phyloP scores from a whole-genome alignment of 2,329 filamentous ascomycete genomes.

The Aureobasidium sp. region DNA sequence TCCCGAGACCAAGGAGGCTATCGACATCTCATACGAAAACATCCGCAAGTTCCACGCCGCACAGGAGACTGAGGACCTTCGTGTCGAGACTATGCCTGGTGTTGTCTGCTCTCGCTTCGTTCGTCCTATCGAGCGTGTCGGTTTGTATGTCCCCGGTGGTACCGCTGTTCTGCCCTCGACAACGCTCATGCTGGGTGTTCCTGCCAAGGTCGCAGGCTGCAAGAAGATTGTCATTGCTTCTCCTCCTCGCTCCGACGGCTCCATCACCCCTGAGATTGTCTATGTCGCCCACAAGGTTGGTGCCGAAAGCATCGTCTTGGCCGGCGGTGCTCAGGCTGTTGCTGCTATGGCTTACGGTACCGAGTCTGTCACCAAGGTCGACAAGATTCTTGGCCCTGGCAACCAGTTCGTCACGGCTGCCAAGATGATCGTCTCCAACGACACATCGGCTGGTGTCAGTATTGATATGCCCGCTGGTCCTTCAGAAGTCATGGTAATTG shows the following conservation, averaged over 20 bases:
- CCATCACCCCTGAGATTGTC: constrained; percentile 90
- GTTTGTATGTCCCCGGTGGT: constrained; percentile 89
- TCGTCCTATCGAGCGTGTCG: constrained; percentile 89
- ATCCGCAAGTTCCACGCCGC: constrained; percentile 90
- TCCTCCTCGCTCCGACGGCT: constrained; percentile 80
- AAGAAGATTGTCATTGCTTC: constrained; percentile 90
- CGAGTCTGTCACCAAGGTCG: constrained; percentile 86
- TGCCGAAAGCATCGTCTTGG: constrained; percentile 89
- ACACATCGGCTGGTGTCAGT: constrained; percentile 87
- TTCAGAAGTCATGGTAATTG: constrained; percentile 92
- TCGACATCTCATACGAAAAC: constrained; percentile 88
- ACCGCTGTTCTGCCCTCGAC: constrained; percentile 96
- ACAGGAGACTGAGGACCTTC: constrained; percentile 73
- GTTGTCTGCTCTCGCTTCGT: constrained; percentile 90
- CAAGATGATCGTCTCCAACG: constrained; percentile 97
- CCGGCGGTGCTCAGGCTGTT: constrained; percentile 89
- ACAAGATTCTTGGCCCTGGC: constrained; percentile 95
- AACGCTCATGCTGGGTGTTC: constrained; percentile 94
- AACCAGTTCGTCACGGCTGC: constrained; percentile 98
- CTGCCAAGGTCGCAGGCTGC: constrained; percentile 94
- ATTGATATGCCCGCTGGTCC: constrained; percentile 99
- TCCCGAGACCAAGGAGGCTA: constrained; percentile 79
- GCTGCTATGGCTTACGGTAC: constrained; percentile 97
- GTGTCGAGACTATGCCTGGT: constrained; percentile 95
- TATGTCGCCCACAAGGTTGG: constrained; percentile 96